Percentiles rank a stretch among this genome's conserved stretches.
These are phyloP conservation scores for Candida hungchunana DNA, from an alignment of 805 yeast species.

Conservation along the genomic window DNA sequence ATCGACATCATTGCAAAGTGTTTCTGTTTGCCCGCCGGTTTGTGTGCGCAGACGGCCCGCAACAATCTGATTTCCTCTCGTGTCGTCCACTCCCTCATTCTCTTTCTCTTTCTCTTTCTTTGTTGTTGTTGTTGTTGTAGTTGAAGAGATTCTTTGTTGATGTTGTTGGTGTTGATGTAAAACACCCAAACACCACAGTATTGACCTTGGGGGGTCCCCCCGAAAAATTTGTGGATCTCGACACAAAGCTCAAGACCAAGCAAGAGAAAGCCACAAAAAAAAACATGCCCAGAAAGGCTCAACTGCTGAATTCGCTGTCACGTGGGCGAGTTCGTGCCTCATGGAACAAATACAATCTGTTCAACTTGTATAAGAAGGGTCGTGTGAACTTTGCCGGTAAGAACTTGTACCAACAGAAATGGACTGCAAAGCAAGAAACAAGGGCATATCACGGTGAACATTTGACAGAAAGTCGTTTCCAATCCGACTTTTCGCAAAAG, in stretches of 20 bases:
- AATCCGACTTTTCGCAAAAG: constrained; percentile 59
- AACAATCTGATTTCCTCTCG: constrained; percentile 62
- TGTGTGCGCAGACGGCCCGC: constrained; percentile 56
- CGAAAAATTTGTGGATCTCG: constrained; percentile 6
- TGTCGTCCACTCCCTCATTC: constrained; percentile 43
- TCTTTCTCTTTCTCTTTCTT: not conserved
- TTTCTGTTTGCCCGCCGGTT: constrained; percentile 50
- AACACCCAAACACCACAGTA: constrained; percentile 3
- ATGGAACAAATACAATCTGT: constrained; percentile 86
- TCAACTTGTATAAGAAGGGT: constrained; percentile 78
- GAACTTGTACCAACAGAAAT: constrained; percentile 87
- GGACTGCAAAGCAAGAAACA: constrained; percentile 86
- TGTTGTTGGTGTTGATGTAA: not conserved
- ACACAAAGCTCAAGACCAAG: no score
- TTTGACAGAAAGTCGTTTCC: constrained; percentile 80
- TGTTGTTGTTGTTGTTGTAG: not conserved
- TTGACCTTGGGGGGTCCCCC: no score
- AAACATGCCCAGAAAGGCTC: constrained; percentile 60
- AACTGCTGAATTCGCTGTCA: constrained; percentile 49
- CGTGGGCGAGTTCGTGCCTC: constrained; percentile 82
- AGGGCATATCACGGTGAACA: constrained; percentile 96
- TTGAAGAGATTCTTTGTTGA: no score
- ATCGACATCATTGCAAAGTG: constrained; percentile 36
- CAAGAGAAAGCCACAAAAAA: no score
- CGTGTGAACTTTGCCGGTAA: constrained; percentile 48